Evolutionary conservation across 2,329 filamentous ascomycete genomes (phyloP).

Genomic region (Dichotomopilus funicola): DNA sequence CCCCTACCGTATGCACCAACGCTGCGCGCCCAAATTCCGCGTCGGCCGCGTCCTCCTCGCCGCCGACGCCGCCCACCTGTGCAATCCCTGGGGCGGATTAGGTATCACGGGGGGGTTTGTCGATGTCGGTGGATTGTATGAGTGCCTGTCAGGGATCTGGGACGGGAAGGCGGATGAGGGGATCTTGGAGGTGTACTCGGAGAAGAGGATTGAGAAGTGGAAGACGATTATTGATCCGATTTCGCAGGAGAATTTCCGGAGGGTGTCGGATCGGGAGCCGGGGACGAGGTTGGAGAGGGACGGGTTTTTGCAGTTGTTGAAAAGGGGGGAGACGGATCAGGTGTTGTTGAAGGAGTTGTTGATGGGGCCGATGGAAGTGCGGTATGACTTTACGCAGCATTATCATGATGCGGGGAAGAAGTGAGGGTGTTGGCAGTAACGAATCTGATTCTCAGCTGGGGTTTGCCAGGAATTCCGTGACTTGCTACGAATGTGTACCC

Average conservation of each 20-base stretch:
- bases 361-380: conserved; percentile 31
- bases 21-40: conserved; percentile 51
- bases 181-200: conserved; percentile 40
- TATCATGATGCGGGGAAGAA: conserved; percentile 26
- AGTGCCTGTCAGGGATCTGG: conserved; percentile 47
- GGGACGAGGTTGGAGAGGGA: conserved; percentile 34
- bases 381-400: conserved; percentile 41
- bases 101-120: conserved; percentile 59
- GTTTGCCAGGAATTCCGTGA: too few species aligned
- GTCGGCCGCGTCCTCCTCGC: conserved; percentile 51
- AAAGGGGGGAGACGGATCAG: conserved; percentile 31
- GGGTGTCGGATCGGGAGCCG: conserved; percentile 37
- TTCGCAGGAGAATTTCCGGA: conserved; percentile 38
- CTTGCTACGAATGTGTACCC: too few species aligned
- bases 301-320: conserved; percentile 35
- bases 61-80: conserved; percentile 55
- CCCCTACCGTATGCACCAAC: conserved; percentile 56
- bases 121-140: conserved; percentile 55
- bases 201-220: conserved; percentile 42
- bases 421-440: background rate
- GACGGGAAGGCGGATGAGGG: conserved; percentile 38
- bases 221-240: conserved; percentile 38
- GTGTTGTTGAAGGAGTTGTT: conserved; percentile 31
- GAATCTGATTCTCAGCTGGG: too few species aligned
- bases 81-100: conserved; percentile 51